Evolutionary conservation across 768 basidiomycete genomes (phyloP).

Genomic region (Suillus hirtellus): DNA sequence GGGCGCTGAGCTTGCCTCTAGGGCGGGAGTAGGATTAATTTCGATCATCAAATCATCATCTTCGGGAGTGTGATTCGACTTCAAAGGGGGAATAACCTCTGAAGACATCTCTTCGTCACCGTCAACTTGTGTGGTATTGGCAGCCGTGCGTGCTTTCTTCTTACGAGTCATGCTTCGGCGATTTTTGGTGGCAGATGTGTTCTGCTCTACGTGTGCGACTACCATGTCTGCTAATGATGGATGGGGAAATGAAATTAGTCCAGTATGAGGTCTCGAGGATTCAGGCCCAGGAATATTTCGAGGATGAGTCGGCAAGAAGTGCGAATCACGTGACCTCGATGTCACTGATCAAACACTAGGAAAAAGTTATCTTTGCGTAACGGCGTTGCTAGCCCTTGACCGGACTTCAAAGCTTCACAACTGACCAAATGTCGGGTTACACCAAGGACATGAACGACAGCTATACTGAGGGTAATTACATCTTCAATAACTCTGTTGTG

Average conservation of each 20-base stretch:
- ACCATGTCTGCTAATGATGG: constrained; percentile 35
- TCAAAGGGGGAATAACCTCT: constrained; percentile 16
- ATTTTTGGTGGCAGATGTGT: constrained; percentile 38
- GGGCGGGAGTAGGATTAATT: constrained; percentile 43
- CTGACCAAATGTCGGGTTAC: constrained; percentile 15
- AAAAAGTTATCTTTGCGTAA: neutral
- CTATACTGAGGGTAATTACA: constrained; percentile 36
- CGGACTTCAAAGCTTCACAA: neutral
- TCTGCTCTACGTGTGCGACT: constrained; percentile 38
- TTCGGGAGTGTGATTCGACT: constrained; percentile 26
- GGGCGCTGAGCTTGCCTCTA: constrained; percentile 54
- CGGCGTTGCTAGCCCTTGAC: neutral
- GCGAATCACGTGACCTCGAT: constrained; percentile 20
- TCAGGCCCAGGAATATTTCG: neutral
- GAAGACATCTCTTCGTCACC: constrained; percentile 34
- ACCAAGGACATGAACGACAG: constrained; percentile 32
- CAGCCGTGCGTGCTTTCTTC: constrained; percentile 30
- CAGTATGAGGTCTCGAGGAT: neutral
- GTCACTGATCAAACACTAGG: neutral
- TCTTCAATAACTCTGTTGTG: constrained; percentile 1
- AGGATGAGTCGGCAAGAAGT: neutral
- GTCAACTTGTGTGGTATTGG: constrained; percentile 18
- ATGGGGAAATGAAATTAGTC: neutral
- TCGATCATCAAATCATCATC: constrained; percentile 71
- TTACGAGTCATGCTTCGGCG: constrained; percentile 42